Evolutionary conservation across 108 stramenopile species (phyloP), one percentile per base, ranked within the genome.

Genomic region (Discostella stelligeroides): DNA sequence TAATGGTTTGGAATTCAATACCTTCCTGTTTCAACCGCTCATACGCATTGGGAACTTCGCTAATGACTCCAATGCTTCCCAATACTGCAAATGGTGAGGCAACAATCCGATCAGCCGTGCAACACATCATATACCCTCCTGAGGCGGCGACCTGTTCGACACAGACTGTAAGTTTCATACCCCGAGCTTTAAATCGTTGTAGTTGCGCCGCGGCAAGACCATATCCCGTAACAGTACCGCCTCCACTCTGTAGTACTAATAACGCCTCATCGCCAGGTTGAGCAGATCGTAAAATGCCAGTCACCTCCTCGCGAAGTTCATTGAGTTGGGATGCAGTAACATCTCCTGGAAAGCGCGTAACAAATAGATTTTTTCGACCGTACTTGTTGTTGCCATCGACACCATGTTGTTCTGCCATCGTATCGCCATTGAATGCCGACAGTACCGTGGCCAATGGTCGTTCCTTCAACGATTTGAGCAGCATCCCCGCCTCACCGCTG

Each of bases 121-220:
- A 91, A 47, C 79, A 79, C 93, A 94, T 94, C 87, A 94, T 88
- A 62, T 81, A 81, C 38, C 80, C 92, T 43, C 92, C 92, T 12
- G 79, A 82, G 3, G 98, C 98, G 0, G 96, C 98, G 0, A 98
- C 95, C 72, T 97, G 91, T 60, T 98, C 98, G 0, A 98, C 95
- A 40, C 92, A 92, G 47, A 98, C 83, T 25, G 96, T 97, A 12
- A 98, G 70, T 45, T 84, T 84, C 42, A 96, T 42, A 27, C 89
- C 88, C n/a, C 80, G 74, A 34, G 87, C 80, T 68, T 91, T 88
- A 45, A 98, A 75, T 43, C 96, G 79, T 53, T 68, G 66, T 12
- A 98, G 68, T 75, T 97, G 97, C 11, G 86, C 92, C 0, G 96
- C 95, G 0, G 95, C 95, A 2, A 96, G 77, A 39, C 96, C 96